phyloP scores from a whole-genome alignment of 306 rosid genomes.

The Sphenostylis stenocarpa region DNA sequence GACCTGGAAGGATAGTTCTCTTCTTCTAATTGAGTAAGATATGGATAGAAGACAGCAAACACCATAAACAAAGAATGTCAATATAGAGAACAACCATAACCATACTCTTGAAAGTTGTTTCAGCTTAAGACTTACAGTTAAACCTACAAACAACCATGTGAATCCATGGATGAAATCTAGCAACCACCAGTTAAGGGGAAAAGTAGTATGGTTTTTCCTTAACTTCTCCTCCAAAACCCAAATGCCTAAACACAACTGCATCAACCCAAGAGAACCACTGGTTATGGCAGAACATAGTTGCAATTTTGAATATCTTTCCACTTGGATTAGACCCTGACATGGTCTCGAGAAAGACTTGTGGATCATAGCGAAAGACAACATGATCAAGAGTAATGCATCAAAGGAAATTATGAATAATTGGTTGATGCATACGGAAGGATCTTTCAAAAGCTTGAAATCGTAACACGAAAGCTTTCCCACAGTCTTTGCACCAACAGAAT shows the following conservation, averaged over 20 bases:
- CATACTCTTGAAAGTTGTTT: constrained; percentile 43
- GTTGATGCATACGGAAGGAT: constrained; percentile 48
- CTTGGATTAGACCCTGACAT: constrained; percentile 13
- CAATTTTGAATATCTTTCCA: constrained; percentile 33
- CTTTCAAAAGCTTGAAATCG: constrained; percentile 22
- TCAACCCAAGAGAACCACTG: constrained; percentile 49
- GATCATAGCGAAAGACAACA: constrained; percentile 40
- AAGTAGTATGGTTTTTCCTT: constrained; percentile 33
- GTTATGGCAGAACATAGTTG: constrained; percentile 40
- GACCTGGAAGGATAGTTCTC: constrained; percentile 35
- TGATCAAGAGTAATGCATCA: constrained; percentile 37
- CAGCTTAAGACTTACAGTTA: constrained; percentile 37
- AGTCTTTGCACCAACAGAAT: constrained; percentile 35
- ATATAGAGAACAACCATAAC: constrained; percentile 39
- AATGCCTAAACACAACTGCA: constrained; percentile 45
- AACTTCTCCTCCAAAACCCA: constrained; percentile 53
- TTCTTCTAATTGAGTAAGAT: constrained; percentile 26
- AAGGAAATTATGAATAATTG: not conserved
- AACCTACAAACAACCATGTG: constrained; percentile 43
- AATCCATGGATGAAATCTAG: constrained; percentile 51
- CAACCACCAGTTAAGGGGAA: constrained; percentile 50
- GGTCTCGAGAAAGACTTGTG: constrained; percentile 32
- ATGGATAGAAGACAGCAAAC: constrained; percentile 41
- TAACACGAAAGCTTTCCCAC: constrained; percentile 30
- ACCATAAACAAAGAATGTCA: constrained; percentile 39